phyloP scores from a whole-genome alignment of 495 filamentous ascomycete genomes.

The Penicillium samsonianum region DNA sequence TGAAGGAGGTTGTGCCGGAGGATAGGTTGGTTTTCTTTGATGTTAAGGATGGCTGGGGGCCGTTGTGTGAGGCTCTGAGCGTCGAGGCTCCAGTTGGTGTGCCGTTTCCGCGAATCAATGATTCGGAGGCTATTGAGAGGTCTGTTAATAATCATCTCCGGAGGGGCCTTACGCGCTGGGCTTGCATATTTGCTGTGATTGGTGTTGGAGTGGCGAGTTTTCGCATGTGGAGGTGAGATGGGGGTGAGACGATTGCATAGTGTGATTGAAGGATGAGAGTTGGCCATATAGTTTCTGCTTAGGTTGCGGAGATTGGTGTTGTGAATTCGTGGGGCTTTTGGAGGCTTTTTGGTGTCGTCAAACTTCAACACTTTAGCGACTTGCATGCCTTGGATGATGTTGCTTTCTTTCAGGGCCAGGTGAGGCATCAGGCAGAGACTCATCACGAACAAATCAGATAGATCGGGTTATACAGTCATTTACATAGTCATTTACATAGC shows the following conservation, averaged over 20 bases:
- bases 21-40: conserved; percentile 47
- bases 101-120: conserved; percentile 44
- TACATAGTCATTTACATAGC: not conserved
- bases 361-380: not conserved
- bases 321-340: not conserved
- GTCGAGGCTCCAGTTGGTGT: conserved; percentile 38
- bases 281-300: not conserved
- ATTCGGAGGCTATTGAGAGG: conserved; percentile 25
- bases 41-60: conserved; percentile 51
- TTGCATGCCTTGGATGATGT: not conserved
- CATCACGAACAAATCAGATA: not conserved
- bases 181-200: conserved; percentile 15
- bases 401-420: not conserved
- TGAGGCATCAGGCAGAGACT: not conserved
- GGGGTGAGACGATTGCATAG: not conserved
- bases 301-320: not conserved
- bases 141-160: conserved; percentile 21
- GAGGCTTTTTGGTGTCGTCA: not conserved
- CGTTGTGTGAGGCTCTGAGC: conserved; percentile 48
- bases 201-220: conserved; percentile 7
- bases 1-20: conserved; percentile 42
- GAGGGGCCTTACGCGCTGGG: conserved; percentile 24
- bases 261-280: not conserved
- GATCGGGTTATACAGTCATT: not conserved
- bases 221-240: conserved; percentile 9